A percentile compares a stretch with the other conserved stretches of the same genome.
These are phyloP conservation scores for Sarocladium kiliense DNA, from an alignment of 2,329 filamentous ascomycete genomes.

Conservation along the genomic window DNA sequence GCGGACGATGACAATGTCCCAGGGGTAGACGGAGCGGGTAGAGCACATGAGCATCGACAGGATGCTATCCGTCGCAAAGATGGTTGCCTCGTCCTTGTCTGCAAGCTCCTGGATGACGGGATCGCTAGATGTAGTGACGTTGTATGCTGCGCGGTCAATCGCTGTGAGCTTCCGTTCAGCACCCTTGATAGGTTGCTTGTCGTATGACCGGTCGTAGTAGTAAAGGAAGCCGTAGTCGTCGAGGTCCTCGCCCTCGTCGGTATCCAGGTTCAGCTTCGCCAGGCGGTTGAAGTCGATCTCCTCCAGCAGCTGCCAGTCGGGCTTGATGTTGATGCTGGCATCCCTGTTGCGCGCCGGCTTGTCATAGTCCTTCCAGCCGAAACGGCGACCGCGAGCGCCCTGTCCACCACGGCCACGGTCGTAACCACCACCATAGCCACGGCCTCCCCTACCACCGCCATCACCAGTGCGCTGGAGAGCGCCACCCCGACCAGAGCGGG, in stretches of 20 bases:
- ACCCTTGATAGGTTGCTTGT: constrained; percentile 88
- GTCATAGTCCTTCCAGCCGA: constrained; percentile 98
- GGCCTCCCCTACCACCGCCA: constrained; percentile 60
- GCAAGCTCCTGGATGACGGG: constrained; percentile 95
- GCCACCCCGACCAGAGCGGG: constrained; percentile 52
- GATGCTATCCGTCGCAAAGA: constrained; percentile 95
- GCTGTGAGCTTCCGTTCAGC: constrained; percentile 82
- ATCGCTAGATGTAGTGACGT: constrained; percentile 93
- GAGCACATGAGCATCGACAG: constrained; percentile 99
- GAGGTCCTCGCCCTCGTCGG: constrained; percentile 90
- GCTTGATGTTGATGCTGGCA: constrained; percentile 91
- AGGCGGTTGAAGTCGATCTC: constrained; percentile 98
- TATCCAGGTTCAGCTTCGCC: constrained; percentile 90
- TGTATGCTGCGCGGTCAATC: constrained; percentile 93
- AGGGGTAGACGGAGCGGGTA: constrained; percentile 92
- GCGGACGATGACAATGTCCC: constrained; percentile 92
- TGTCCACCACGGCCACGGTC: constrained; percentile 67
- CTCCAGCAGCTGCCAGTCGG: constrained; percentile 92
- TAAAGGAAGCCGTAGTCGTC: constrained; percentile 96
- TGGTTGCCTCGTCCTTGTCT: constrained; percentile 91
- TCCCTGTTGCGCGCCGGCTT: constrained; percentile 96
- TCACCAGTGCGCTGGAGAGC: constrained; percentile 68
- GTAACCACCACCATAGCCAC: constrained; percentile 48
- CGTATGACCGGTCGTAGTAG: constrained; percentile 94
- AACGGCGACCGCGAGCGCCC: constrained; percentile 70